Evolutionary conservation across 2,329 filamentous ascomycete genomes (phyloP).

Genomic region (Zymoseptoria brevis): DNA sequence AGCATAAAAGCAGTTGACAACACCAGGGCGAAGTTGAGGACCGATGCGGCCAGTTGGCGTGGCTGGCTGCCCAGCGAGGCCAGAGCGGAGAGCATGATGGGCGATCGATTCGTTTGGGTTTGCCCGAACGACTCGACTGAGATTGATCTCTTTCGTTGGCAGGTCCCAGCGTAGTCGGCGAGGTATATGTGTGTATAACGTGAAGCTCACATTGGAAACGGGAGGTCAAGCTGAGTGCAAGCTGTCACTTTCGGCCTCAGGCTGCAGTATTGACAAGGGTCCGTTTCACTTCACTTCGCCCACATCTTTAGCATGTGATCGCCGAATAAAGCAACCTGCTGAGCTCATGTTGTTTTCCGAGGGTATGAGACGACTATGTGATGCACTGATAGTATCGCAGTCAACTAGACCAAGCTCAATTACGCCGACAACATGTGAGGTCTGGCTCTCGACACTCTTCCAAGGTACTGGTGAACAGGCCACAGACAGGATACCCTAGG

Average conservation of each 20-base stretch:
- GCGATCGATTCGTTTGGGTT: not conserved
- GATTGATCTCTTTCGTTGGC: not conserved
- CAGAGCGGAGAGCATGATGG: constrained; percentile 60
- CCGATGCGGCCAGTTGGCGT: constrained; percentile 70
- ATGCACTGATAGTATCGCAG: no score
- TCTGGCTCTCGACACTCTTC: no score
- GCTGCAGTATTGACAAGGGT: not conserved
- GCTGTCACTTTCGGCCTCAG: not conserved
- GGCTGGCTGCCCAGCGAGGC: constrained; percentile 52
- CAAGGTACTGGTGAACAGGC: no score
- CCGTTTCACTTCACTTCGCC: not conserved
- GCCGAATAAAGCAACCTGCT: not conserved
- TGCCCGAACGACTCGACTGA: not conserved
- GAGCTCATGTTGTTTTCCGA: no score
- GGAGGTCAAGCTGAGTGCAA: not conserved
- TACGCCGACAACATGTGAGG: no score
- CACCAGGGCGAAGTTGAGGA: constrained; percentile 86
- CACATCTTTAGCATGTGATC: not conserved
- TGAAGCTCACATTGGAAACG: not conserved
- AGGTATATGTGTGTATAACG: not conserved
- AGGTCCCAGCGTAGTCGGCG: not conserved
- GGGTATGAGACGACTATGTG: no score
- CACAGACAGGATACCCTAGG: no score
- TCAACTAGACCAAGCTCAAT: no score
- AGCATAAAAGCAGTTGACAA: constrained; percentile 91